These are phyloP conservation scores for Kazachstania psychrophila DNA, from an alignment of 805 yeast genomes.

Conservation along the genomic window DNA sequence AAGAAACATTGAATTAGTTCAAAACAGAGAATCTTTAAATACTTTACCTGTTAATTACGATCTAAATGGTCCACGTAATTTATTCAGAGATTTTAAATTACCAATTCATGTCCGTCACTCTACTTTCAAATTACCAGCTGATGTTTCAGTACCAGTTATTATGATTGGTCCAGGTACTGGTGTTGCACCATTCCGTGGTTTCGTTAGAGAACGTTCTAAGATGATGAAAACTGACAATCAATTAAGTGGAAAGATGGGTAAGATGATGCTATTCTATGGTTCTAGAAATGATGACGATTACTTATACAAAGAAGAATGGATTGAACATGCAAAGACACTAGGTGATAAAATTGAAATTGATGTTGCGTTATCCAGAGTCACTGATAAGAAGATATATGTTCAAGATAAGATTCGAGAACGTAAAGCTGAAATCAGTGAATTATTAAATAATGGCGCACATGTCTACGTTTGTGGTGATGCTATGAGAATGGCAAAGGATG, in stretches of 20 bases:
- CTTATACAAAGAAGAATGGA: conserved; percentile 86
- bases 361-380: conserved; percentile 79
- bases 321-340: conserved; percentile 51
- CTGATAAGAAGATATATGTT: conserved; percentile 59
- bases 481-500: conserved; percentile 89
- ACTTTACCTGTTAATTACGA: conserved; percentile 49
- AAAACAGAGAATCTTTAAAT: conserved; percentile 34
- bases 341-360: conserved; percentile 57
- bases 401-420: conserved; percentile 64
- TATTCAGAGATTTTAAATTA: conserved; percentile 40
- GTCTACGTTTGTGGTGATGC: conserved; percentile 98
- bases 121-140: conserved; percentile 84
- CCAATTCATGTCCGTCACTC: conserved; percentile 94
- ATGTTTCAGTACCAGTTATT: conserved; percentile 73
- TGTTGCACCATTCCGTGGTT: conserved; percentile 96
- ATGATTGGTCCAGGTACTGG: conserved; percentile 99
- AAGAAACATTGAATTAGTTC: conserved; percentile 54
- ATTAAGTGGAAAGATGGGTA: conserved; percentile 47
- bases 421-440: conserved; percentile 32
- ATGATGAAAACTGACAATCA: conserved; percentile 34
- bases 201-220: conserved; percentile 75
- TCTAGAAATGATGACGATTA: conserved; percentile 82
- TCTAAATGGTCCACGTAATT: conserved; percentile 76
- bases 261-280: conserved; percentile 74
- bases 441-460: conserved; percentile 69